These are phyloP conservation scores for Umbelopsis sp. DNA, from an alignment of 192 early-diverging fungal genomes.

Conservation along the genomic window DNA sequence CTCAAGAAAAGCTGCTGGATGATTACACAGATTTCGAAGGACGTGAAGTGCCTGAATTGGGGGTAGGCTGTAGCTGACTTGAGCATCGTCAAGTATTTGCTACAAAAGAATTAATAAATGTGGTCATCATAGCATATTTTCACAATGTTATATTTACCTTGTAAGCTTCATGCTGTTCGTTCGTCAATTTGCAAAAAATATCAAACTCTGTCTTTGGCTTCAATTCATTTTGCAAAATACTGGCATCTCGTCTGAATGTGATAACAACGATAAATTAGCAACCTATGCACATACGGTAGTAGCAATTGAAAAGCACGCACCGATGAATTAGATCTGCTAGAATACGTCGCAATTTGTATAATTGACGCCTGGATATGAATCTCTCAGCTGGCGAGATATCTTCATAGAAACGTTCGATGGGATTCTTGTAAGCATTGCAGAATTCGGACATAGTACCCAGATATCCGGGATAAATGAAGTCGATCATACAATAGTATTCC, in stretches of 20 bases:
- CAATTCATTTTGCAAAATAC: slow-evolving; percentile 55
- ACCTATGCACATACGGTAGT: neutral
- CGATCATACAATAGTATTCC: slow-evolving; percentile 81
- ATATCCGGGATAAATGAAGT: slow-evolving; percentile 68
- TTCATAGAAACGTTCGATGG: slow-evolving; percentile 61
- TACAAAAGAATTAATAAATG: neutral
- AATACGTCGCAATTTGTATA: slow-evolving; percentile 66
- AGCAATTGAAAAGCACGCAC: slow-evolving; percentile 13
- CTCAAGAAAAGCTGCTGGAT: slow-evolving; percentile 55
- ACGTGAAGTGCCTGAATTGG: slow-evolving; percentile 17
- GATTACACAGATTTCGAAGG: slow-evolving; percentile 61
- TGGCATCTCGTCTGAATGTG: slow-evolving; percentile 46
- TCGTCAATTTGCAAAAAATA: slow-evolving; percentile 63
- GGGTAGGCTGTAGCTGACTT: neutral
- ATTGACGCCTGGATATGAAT: slow-evolving; percentile 22
- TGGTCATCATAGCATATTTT: too few species aligned
- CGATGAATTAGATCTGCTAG: slow-evolving; percentile 65
- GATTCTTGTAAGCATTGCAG: slow-evolving; percentile 54
- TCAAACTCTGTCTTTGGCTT: slow-evolving; percentile 74
- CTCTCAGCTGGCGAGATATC: slow-evolving; percentile 42
- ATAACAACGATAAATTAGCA: neutral
- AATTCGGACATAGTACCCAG: slow-evolving; percentile 62
- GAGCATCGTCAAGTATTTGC: neutral
- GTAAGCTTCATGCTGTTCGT: slow-evolving; percentile 61
- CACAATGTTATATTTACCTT: slow-evolving; percentile 23